Evolutionary conservation across 345 rosid genomes (phyloP).

Genomic region (Lenwebbia sp.): DNA sequence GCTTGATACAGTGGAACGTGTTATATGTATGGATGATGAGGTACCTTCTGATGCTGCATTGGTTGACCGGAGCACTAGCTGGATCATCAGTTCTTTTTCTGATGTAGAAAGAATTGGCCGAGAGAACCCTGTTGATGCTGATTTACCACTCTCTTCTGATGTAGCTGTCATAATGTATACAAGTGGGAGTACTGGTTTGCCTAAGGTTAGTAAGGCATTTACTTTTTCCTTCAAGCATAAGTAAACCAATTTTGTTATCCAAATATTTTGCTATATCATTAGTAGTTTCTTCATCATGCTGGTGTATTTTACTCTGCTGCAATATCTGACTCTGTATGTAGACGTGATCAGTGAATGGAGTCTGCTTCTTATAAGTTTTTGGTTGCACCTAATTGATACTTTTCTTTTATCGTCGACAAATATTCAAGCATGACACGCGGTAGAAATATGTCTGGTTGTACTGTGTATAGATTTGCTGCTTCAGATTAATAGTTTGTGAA

Average conservation of each 20-base stretch:
- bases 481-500: background rate
- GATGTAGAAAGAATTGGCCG: constrained; percentile 66
- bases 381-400: background rate
- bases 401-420: background rate
- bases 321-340: background rate
- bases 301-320: background rate
- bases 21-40: constrained; percentile 80
- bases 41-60: constrained; percentile 45
- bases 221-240: background rate
- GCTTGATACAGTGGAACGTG: constrained; percentile 77
- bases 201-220: constrained; percentile 51
- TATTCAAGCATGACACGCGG: background rate
- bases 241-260: background rate
- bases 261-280: background rate
- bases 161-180: constrained; percentile 97
- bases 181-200: constrained; percentile 98
- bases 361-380: background rate
- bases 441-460: background rate
- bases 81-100: constrained; percentile 50
- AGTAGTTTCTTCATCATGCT: background rate
- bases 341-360: background rate
- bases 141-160: constrained; percentile 68
- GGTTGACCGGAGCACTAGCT: constrained; percentile 30
- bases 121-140: constrained; percentile 60
- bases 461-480: background rate